Evolutionary conservation across 768 basidiomycete genomes (phyloP).

Genomic region (Auricularia heimuer): DNA sequence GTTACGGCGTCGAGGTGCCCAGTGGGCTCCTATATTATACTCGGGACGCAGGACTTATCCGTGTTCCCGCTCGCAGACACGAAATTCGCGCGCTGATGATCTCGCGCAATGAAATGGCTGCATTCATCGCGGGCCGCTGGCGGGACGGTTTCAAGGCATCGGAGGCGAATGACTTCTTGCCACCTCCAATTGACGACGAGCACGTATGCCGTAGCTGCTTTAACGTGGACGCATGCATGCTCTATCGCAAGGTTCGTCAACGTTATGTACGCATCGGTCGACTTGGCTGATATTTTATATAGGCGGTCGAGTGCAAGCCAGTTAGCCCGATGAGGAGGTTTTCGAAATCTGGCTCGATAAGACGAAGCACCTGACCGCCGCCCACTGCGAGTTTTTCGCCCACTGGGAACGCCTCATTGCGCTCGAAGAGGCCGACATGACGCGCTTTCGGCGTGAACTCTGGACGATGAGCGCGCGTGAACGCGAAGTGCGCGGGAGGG

Average conservation of each 20-base stretch:
- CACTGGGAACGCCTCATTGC: conserved; percentile 84
- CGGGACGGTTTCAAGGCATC: conserved; percentile 7
- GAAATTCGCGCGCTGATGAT: conserved; percentile 79
- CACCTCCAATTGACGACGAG: conserved; percentile 77
- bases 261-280: neutral
- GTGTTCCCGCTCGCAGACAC: conserved; percentile 68
- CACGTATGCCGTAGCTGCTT: conserved; percentile 75
- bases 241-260: conserved; percentile 70
- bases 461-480: conserved; percentile 84
- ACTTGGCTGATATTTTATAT: conserved; percentile 7
- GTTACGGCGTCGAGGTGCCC: conserved; percentile 71
- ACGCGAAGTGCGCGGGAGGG: conserved; percentile 73
- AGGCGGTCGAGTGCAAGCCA: conserved; percentile 63
- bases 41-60: conserved; percentile 77
- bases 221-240: conserved; percentile 78
- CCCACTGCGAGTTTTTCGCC: conserved; percentile 71
- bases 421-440: conserved; percentile 77
- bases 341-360: conserved; percentile 48
- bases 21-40: conserved; percentile 91
- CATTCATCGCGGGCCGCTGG: conserved; percentile 37
- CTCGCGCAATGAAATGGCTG: conserved; percentile 76
- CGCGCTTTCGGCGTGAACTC: conserved; percentile 79
- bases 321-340: conserved; percentile 42
- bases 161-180: conserved; percentile 47
- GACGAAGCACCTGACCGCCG: conserved; percentile 64